Evolutionary conservation across 805 yeast species (phyloP).

Genomic region (Jamesozyma spencerorum): DNA sequence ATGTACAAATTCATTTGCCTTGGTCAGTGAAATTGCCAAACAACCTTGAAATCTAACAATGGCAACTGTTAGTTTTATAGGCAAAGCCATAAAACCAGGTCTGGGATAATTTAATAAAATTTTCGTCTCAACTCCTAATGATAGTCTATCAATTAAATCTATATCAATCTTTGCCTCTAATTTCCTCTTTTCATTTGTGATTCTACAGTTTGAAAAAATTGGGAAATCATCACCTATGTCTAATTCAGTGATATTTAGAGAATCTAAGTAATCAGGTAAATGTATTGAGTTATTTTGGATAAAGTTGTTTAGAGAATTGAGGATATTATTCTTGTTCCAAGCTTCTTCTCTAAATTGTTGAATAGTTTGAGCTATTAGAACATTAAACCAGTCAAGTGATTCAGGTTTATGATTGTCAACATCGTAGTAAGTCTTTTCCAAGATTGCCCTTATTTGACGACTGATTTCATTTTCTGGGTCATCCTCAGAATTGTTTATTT

Average conservation of each 20-base stretch:
- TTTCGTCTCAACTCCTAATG: conserved; percentile 77
- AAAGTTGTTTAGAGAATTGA: conserved; percentile 65
- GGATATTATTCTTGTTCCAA: conserved; percentile 69
- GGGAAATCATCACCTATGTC: conserved; percentile 95
- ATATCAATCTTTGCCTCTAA: conserved; percentile 87
- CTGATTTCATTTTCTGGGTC: conserved; percentile 20
- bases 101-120: conserved; percentile 73
- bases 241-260: conserved; percentile 68
- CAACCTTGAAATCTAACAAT: conserved; percentile 88
- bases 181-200: conserved; percentile 43
- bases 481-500: conserved; percentile 12
- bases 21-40: conserved; percentile 61
- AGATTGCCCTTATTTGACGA: conserved; percentile 38
- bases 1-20: conserved; percentile 27
- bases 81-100: conserved; percentile 76
- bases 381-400: conserved; percentile 95
- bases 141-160: conserved; percentile 76
- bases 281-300: conserved; percentile 36
- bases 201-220: conserved; percentile 85
- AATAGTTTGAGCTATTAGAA: conserved; percentile 81
- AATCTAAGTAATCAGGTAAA: conserved; percentile 73
- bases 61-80: conserved; percentile 76
- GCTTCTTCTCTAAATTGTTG: conserved; percentile 88
- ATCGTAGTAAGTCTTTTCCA: conserved; percentile 88
- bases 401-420: conserved; percentile 83